A percentile compares a stretch with the other conserved stretches of the same genome.
phyloP scores from a whole-genome alignment of 768 basidiomycete genomes.

The Strobilomyces confusus region DNA sequence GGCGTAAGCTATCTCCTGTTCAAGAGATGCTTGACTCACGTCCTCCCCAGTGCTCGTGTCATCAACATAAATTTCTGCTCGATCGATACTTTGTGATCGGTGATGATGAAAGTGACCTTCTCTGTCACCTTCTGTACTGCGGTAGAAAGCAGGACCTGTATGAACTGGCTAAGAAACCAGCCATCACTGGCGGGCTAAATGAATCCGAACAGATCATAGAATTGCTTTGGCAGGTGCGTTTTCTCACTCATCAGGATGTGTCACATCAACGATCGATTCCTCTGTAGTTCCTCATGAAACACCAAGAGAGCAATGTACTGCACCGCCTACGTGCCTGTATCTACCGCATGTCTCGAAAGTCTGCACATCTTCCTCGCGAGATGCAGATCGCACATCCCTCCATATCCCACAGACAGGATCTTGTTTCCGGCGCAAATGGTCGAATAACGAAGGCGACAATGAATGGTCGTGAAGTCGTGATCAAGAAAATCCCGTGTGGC shows the following conservation, averaged over 20 bases:
- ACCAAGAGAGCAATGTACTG: neutral
- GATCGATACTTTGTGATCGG: neutral
- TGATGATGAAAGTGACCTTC: conserved; percentile 17
- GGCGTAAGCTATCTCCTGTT: conserved; percentile 7
- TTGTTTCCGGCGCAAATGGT: conserved; percentile 19
- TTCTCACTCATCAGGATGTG: neutral
- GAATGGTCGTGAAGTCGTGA: conserved; percentile 14
- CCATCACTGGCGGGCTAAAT: neutral
- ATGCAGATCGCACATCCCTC: conserved; percentile 10
- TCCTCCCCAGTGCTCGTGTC: conserved; percentile 12
- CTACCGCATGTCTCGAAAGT: conserved; percentile 30
- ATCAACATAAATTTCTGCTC: conserved; percentile 6
- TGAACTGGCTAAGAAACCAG: neutral
- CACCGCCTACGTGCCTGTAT: conserved; percentile 19
- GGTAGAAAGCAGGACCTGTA: conserved; percentile 15
- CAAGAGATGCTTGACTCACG: neutral
- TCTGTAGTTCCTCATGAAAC: conserved; percentile 12
- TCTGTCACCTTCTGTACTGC: conserved; percentile 20
- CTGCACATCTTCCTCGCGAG: conserved; percentile 18
- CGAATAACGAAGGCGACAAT: conserved; percentile 17
- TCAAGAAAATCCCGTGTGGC: conserved; percentile 23
- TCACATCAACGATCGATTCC: neutral
- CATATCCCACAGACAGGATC: neutral
- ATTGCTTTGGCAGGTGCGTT: conserved; percentile 19
- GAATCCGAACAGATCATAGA: conserved; percentile 22